These are phyloP conservation scores for Fusarium anthophilum DNA, from an alignment of 2,329 filamentous ascomycete genomes.

Conservation along the genomic window DNA sequence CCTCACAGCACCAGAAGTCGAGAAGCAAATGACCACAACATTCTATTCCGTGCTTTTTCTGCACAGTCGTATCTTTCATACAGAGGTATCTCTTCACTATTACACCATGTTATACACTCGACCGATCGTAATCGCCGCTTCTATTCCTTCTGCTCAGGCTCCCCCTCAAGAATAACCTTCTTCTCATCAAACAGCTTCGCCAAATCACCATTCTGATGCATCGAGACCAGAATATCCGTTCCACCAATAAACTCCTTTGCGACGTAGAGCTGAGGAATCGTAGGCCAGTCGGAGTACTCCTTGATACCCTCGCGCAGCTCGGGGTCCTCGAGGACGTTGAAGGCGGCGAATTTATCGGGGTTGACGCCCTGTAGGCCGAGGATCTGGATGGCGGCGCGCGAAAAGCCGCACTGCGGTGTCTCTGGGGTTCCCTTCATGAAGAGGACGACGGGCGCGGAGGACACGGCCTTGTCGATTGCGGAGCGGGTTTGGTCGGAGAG, in stretches of 20 bases:
- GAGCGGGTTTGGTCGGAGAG: conserved; percentile 82
- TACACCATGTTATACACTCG: conserved; percentile 43
- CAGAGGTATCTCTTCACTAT: conserved; percentile 41
- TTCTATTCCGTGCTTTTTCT: conserved; percentile 38
- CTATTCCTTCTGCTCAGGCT: conserved; percentile 49
- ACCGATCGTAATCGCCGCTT: not conserved
- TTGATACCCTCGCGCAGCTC: conserved; percentile 94
- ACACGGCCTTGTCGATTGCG: conserved; percentile 91
- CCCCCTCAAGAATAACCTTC: conserved; percentile 74
- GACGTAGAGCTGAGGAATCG: conserved; percentile 95
- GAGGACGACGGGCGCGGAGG: conserved; percentile 88
- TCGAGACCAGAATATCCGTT: conserved; percentile 95
- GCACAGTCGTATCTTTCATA: conserved; percentile 38
- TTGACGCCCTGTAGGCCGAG: conserved; percentile 94
- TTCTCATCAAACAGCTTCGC: conserved; percentile 94
- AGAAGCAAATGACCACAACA: not conserved
- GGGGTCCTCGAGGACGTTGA: conserved; percentile 93
- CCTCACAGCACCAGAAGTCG: not conserved
- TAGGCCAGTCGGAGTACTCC: conserved; percentile 99
- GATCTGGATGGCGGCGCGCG: conserved; percentile 92
- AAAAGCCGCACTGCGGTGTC: conserved; percentile 96
- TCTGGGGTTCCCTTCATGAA: conserved; percentile 99
- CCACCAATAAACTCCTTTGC: conserved; percentile 96
- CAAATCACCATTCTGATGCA: conserved; percentile 96
- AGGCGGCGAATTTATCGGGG: conserved; percentile 95